These are phyloP conservation scores for Zygosaccharomyces rouxii DNA, from an alignment of 805 yeast genomes.

Conservation along the genomic window DNA sequence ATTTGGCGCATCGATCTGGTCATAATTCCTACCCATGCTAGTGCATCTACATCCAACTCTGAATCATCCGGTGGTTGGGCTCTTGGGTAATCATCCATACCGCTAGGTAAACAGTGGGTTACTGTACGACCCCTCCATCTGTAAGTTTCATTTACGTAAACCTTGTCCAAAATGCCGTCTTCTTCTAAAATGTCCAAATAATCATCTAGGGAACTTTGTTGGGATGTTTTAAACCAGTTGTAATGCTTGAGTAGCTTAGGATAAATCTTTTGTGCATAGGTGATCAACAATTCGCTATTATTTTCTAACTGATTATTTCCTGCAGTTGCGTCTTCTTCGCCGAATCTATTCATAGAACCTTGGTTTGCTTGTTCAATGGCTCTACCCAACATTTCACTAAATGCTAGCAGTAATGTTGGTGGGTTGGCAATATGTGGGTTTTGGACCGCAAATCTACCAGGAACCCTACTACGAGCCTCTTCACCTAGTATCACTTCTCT, in stretches of 20 bases:
- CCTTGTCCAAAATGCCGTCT: constrained; percentile 33
- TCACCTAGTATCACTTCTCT: constrained; percentile 91
- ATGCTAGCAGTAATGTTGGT: constrained; percentile 80
- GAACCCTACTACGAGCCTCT: constrained; percentile 86
- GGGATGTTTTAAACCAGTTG: constrained; percentile 80
- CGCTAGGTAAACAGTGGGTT: constrained; percentile 85
- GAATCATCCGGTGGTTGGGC: constrained; percentile 75
- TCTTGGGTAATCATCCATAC: constrained; percentile 93
- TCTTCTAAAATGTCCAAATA: constrained; percentile 45
- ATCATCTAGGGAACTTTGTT: constrained; percentile 66
- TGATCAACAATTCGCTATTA: constrained; percentile 54
- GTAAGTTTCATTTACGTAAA: constrained; percentile 59
- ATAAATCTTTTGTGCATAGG: constrained; percentile 61
- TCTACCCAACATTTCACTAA: constrained; percentile 51
- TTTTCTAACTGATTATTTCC: constrained; percentile 51
- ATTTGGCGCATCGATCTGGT: constrained; percentile 72
- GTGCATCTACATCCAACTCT: constrained; percentile 83
- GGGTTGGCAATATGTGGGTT: constrained; percentile 91
- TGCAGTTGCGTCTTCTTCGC: constrained; percentile 27
- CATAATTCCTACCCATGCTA: constrained; percentile 94
- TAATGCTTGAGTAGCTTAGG: constrained; percentile 74
- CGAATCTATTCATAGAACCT: constrained; percentile 10
- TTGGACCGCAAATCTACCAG: constrained; percentile 76
- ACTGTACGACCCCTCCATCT: constrained; percentile 92
- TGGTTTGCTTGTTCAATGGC: constrained; percentile 32